Evolutionary conservation across 192 early-diverging fungal species (phyloP), one percentile per base, ranked within the genome.

Genomic region (Phlyctochytrium planicorne): DNA sequence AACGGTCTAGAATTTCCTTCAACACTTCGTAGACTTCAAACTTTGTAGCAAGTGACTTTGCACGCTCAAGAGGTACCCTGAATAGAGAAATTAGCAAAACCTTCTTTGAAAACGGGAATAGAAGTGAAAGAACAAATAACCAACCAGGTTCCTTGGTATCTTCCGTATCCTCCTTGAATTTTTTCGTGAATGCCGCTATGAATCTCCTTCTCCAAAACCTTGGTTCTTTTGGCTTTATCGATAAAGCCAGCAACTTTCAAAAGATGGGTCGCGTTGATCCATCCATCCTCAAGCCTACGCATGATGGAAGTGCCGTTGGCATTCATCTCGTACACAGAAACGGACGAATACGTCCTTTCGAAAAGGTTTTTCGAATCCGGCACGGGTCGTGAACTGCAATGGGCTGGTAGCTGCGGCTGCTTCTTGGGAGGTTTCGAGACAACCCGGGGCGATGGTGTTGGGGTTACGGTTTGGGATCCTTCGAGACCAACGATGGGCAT

Each of bases 111-210:
- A 60, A 56, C 24, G n/a, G n/a, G n/a, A n/a, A n/a, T n/a, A n/a
- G n/a, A n/a, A n/a, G n/a, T n/a, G n/a, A n/a, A n/a, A n/a, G 34
- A 20, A 60, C 16, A 20, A 30, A 14, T 14, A 47, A 77, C 70
- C 30, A 63, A 80, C 88, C 89, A 90, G 3, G 87, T 94, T 71
- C 97, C 96, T 82, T 96, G 97, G 75, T 97, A 98, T 81, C 95
- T 96, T 63, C 96, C 96, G 74, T 98, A 98, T 14, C 97, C 97
- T 16, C 97, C 97, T 73, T 98, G 96, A 17, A 99, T 91, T 72
- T 97, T 97, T 62, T 99, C 96, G 70, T 94, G 94, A 52, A 84
- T 79, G 25, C 93, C 92, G 2, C 4, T 12, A 3, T 14, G 52
- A 10, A 97, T 86, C 72, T 97, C 95, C 62, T 70, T 34, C 60